These are phyloP conservation scores for Rutstroemia sydowiana DNA, from an alignment of 2,329 filamentous ascomycete species.

Conservation along the genomic window DNA sequence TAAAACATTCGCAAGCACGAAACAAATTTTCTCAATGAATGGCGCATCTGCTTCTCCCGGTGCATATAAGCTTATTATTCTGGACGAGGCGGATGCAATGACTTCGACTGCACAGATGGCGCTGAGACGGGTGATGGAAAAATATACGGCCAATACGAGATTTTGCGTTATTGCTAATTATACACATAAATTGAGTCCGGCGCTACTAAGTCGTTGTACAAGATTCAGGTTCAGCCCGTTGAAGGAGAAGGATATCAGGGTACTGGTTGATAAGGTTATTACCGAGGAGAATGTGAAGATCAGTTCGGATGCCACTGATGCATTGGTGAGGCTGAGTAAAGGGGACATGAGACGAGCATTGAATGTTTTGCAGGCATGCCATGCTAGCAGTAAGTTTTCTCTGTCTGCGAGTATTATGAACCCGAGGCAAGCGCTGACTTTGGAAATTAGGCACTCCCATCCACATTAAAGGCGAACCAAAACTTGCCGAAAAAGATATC, in stretches of 20 bases:
- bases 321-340: slow-evolving; percentile 79
- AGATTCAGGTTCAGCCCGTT: slow-evolving; percentile 91
- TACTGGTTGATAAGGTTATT: slow-evolving; percentile 82
- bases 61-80: slow-evolving; percentile 88
- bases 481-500: slow-evolving; percentile 55
- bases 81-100: slow-evolving; percentile 99
- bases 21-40: slow-evolving; percentile 82
- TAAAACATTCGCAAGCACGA: slow-evolving; percentile 97
- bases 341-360: slow-evolving; percentile 93
- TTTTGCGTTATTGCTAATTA: slow-evolving; percentile 99
- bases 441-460: slow-evolving; percentile 57
- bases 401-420: not conserved
- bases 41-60: slow-evolving; percentile 49
- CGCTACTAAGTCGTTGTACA: slow-evolving; percentile 86
- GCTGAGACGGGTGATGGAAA: slow-evolving; percentile 93
- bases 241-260: slow-evolving; percentile 78
- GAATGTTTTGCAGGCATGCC: slow-evolving; percentile 93
- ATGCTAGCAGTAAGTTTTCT: slow-evolving; percentile 68
- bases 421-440: slow-evolving; percentile 6
- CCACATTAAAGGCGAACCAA: slow-evolving; percentile 50
- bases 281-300: slow-evolving; percentile 83
- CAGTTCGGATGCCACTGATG: slow-evolving; percentile 69
- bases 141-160: slow-evolving; percentile 94
- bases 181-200: slow-evolving; percentile 92
- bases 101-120: slow-evolving; percentile 99